Conservation (phyloP, 129 eudicot genomes). For the Tanacetum coccineum region DNA sequence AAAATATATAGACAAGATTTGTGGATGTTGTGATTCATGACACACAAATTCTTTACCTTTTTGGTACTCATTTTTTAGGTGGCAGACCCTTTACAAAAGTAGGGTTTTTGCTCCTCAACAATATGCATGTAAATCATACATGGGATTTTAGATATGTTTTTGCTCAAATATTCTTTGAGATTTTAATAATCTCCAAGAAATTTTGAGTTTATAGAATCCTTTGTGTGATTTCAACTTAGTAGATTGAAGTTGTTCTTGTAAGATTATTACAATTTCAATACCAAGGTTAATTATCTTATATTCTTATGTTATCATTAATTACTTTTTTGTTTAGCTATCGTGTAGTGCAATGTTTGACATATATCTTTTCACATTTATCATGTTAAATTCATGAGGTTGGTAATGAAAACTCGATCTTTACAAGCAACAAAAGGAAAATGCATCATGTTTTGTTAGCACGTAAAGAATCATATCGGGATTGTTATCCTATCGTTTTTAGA, state of each 20-base stretch:
- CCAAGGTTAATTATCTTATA: not conserved
- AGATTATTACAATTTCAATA: slow-evolving; percentile 15
- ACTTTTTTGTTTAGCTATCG: no score
- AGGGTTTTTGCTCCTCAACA: slow-evolving; percentile 33
- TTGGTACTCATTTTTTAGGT: slow-evolving; percentile 26
- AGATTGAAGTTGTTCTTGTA: slow-evolving; percentile 18
- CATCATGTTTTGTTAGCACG: no score
- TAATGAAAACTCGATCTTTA: no score
- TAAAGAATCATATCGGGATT: not conserved
- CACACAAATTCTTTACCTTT: slow-evolving; percentile 10
- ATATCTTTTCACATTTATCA: no score
- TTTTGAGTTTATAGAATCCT: slow-evolving; percentile 28
- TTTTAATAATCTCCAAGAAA: slow-evolving; percentile 27
- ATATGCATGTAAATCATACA: slow-evolving; percentile 17
- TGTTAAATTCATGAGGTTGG: no score
- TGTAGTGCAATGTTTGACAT: no score
- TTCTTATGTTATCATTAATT: not conserved
- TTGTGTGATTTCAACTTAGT: slow-evolving; percentile 22
- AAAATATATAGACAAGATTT: slow-evolving; percentile 18
- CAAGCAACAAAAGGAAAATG: no score
- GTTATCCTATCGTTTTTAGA: not conserved
- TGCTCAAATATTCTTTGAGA: slow-evolving; percentile 26
- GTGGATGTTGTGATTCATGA: slow-evolving; percentile 22
- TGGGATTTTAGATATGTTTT: slow-evolving; percentile 31
- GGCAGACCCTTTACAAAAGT: slow-evolving; percentile 28